Conservation (phyloP, 148 eudicot genomes). For the Silene latifolia region DNA sequence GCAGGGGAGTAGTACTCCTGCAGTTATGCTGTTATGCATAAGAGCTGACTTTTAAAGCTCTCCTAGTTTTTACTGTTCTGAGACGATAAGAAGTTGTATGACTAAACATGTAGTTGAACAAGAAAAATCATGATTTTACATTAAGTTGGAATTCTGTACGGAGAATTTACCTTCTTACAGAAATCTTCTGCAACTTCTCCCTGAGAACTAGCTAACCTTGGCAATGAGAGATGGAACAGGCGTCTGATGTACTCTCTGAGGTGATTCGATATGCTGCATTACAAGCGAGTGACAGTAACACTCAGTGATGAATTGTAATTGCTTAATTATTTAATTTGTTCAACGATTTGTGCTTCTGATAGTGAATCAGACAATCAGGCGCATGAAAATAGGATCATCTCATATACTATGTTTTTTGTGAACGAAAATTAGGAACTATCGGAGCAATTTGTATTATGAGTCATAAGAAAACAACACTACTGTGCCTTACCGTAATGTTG, state of each 20-base stretch:
- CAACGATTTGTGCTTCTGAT: not conserved
- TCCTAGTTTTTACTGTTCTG: too few species aligned
- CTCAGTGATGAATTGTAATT: not conserved
- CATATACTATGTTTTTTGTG: too few species aligned
- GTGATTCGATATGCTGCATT: constrained; percentile 62
- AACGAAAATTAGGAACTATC: too few species aligned
- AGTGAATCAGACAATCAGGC: not conserved
- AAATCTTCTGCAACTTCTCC: constrained; percentile 18
- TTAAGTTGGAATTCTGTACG: not conserved
- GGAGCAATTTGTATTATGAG: too few species aligned
- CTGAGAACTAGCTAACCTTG: constrained; percentile 12
- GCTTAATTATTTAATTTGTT: not conserved
- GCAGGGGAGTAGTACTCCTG: not conserved
- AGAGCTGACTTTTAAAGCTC: not conserved
- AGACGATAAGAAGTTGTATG: too few species aligned
- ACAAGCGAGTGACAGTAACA: not conserved
- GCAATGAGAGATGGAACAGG: constrained; percentile 30
- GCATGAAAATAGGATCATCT: too few species aligned
- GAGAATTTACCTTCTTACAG: constrained; percentile 14
- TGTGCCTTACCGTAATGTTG: constrained; percentile 10
- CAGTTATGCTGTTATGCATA: not conserved
- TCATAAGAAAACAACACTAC: too few species aligned
- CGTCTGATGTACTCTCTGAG: constrained; percentile 33
- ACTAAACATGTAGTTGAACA: not conserved
- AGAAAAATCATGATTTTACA: not conserved